phyloP scores from a whole-genome alignment of 2,329 filamentous ascomycete species.

The Colletotrichum liriopes region DNA sequence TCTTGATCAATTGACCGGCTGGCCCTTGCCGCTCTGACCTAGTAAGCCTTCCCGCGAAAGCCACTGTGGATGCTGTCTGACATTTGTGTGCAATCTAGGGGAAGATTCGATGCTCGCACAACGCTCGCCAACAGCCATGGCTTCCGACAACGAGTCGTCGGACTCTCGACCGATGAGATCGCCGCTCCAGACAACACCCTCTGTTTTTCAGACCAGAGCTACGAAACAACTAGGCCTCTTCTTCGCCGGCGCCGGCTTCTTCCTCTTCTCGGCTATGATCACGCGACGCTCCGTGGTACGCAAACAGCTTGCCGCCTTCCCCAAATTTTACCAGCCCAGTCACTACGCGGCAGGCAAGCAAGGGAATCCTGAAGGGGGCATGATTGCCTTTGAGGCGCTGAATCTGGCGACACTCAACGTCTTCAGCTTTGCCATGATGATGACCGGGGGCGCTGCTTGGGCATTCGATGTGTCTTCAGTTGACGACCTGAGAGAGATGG shows the following conservation, averaged over 20 bases:
- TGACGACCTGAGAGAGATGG: conserved; percentile 73
- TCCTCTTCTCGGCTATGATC: conserved; percentile 79
- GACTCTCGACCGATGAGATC: conserved; percentile 39
- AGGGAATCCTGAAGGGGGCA: conserved; percentile 71
- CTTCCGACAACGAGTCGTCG: conserved; percentile 35
- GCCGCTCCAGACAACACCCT: conserved; percentile 41
- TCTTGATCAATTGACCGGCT: conserved; percentile 27
- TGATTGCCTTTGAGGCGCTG: conserved; percentile 87
- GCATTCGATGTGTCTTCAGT: conserved; percentile 82
- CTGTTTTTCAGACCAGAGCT: conserved; percentile 33
- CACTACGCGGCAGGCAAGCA: conserved; percentile 60
- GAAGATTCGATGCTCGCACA: conserved; percentile 42
- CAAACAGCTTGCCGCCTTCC: conserved; percentile 73
- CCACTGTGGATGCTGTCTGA: conserved; percentile 36
- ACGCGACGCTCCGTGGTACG: conserved; percentile 79
- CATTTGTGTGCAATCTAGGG: conserved; percentile 14
- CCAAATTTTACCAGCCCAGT: conserved; percentile 80
- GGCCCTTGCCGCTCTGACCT: conserved; percentile 20
- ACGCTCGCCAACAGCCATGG: conserved; percentile 38
- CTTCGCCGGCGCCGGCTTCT: conserved; percentile 82
- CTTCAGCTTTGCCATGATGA: conserved; percentile 80
- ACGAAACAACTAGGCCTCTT: conserved; percentile 77
- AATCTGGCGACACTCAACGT: conserved; percentile 92
- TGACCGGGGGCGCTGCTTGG: conserved; percentile 81
- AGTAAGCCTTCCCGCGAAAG: conserved; percentile 27